Percentiles rank a stretch among this genome's conserved stretches.
These are phyloP conservation scores for Vigna angularis DNA, from an alignment of 306 rosid species.

Conservation along the genomic window DNA sequence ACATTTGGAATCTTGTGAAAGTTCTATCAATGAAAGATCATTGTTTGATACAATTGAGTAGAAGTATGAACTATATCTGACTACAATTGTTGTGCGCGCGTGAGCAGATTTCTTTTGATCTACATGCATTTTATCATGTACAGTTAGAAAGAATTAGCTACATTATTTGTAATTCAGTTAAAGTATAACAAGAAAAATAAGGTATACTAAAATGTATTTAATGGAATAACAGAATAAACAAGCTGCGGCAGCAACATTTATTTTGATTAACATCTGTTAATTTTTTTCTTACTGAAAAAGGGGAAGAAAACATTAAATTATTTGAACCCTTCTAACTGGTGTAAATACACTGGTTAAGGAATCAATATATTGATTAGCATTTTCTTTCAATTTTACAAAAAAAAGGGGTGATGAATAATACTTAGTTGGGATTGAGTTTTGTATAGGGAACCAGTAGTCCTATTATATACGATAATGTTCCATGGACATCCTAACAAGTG, in stretches of 20 bases:
- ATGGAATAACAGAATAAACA: not conserved
- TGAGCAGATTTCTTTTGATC: not conserved
- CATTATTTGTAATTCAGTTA: not conserved
- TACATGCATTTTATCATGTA: not conserved
- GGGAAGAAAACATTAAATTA: not conserved
- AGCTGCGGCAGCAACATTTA: not conserved
- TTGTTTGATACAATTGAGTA: not conserved
- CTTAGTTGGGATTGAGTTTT: too few relatives aligned
- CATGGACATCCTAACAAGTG: too few relatives aligned
- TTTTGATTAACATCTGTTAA: not conserved
- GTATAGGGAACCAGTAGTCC: too few relatives aligned
- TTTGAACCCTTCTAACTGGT: too few relatives aligned
- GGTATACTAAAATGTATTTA: not conserved
- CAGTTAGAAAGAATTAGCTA: not conserved
- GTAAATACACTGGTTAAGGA: not conserved
- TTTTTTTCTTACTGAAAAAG: not conserved
- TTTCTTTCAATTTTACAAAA: too few relatives aligned
- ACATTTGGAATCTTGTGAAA: conserved; percentile 21
- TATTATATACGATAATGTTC: too few relatives aligned
- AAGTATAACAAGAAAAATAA: not conserved
- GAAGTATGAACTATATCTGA: conserved; percentile 19
- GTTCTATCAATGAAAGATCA: not conserved
- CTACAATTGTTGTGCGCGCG: not conserved
- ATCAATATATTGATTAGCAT: too few relatives aligned
- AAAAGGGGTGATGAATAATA: too few relatives aligned